Evolutionary conservation across 805 yeast species (phyloP), one percentile per base, ranked within the genome.

Genomic region (Maudiozyma pseudohumilis): DNA sequence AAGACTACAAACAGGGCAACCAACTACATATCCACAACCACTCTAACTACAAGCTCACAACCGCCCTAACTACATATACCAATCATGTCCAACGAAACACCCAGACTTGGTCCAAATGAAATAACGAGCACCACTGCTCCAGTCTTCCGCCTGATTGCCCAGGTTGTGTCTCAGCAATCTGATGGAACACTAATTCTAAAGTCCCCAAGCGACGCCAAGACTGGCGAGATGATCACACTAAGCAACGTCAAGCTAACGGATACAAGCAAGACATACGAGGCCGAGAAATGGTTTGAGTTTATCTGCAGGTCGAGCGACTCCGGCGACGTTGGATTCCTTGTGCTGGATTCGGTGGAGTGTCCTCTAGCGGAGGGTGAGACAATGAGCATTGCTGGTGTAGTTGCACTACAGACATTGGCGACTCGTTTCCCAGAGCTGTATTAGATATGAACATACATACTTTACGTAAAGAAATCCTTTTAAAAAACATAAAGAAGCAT

Each of bases 271-370:
- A 46, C 49, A 23, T 52, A 55, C 23, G 55, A 48, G 21, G 29
- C 42, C 1, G 59, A 47, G n/a, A 36, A 45, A n/a, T 59, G 62
- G 62, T 58, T 55, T 38, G 63, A 59, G 42, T 55, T 59, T 36
- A 55, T 59, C 5, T 57, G 61, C 29, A 47, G 62, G 34, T 44
- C 52, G 7, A 50, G 53, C 32, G 63, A 59, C 41, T 45, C 48
- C 23, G 63, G 63, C 20, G 63, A 59, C 24, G 43, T 46, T 8
- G 61, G 57, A 6, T 54, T 59, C 31, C 36, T 59, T 29, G 53
- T 57, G n/a, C 42, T 59, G 25, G 63, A 59, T 41, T 52, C 61
- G 7, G 55, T 57, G 10, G 43, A 45, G 21, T 57, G 62, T 40
- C 41, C 44, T 21, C 35, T 57, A 22, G 39, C 35, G 15, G 56